Evolutionary conservation across 495 filamentous ascomycete species (phyloP), one percentile per base, ranked within the genome.

Genomic region (Chlorociboria aeruginascens): DNA sequence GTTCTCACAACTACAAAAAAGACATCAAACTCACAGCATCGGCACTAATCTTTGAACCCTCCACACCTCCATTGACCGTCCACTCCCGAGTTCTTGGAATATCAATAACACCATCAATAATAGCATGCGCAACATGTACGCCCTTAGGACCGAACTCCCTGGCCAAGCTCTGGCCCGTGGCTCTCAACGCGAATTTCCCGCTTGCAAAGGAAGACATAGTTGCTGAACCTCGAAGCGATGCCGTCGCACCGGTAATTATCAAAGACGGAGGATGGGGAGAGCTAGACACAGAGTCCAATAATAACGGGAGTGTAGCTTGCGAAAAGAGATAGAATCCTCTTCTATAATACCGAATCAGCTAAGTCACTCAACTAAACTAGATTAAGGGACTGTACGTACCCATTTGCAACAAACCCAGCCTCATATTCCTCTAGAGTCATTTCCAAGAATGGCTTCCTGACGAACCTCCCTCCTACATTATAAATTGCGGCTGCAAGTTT

Each of bases 41-140:
- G n/a, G 85, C 69, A 55, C 68, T 81, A 41, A 95, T 71, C 66
- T 90, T 93, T 0, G 79, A 79, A 66, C 89, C 86, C 3, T 71
- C 64, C 10, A 62, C 66, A 0, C 69, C 72, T n/a, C 55, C 59
- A 48, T 83, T 82, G 40, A 77, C 72, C 3, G 59, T 57, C 52
- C 64, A 85, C 1, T 65, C 71, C 58, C 79, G 81, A 13, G 79
- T 86, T 46, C 77, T 63, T 2, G 84, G 83, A 40, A 84, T 86
- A 65, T 94, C 86, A 67, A 96, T 95, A 12, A 89, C 76, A 3
- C 86, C 88, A 60, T 96, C 89, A 47, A 95, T 79, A 47, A 95
- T 78, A 6, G 80, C 77, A 66, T 95, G 89, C 7, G 81, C 74
- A 4, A 97, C 83, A 64, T 97, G 90, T 8, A 97, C 76, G 3